Conservation (phyloP, 306 rosid species). For the Albizia julibrissin region DNA sequence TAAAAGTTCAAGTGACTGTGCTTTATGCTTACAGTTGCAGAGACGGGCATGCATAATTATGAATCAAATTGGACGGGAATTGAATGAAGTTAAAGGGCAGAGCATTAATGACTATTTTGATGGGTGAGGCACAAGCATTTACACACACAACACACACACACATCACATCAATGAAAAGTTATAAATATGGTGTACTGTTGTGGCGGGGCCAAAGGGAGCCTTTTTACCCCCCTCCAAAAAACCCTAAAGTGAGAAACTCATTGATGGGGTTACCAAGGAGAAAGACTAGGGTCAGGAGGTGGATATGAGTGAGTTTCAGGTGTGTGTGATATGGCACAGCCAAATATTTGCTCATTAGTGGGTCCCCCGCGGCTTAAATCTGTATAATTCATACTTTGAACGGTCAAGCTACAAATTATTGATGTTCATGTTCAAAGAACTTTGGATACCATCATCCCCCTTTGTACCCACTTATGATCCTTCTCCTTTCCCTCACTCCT, state of each 20-base stretch:
- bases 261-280: conserved; percentile 43
- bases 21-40: no score
- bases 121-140: conserved; percentile 30
- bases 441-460: conserved; percentile 59
- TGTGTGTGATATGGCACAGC: conserved; percentile 14
- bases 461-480: neutral
- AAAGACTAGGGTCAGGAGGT: conserved; percentile 37
- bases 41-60: no score
- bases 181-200: conserved; percentile 28
- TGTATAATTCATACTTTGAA: conserved; percentile 62
- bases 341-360: conserved; percentile 26
- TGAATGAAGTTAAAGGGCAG: neutral
- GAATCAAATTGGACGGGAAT: neutral
- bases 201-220: conserved; percentile 40
- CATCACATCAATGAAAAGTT: conserved; percentile 68
- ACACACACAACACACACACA: neutral
- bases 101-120: conserved; percentile 30
- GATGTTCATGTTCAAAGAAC: conserved; percentile 42
- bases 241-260: conserved; percentile 44
- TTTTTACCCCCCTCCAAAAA: conserved; percentile 28
- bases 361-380: conserved; percentile 36
- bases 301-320: conserved; percentile 27
- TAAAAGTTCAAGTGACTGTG: neutral
- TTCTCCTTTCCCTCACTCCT: neutral
- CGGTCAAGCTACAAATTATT: conserved; percentile 89